Evolutionary conservation across 2,329 filamentous ascomycete species (phyloP).

Genomic region (Aspergillus alliaceus): DNA sequence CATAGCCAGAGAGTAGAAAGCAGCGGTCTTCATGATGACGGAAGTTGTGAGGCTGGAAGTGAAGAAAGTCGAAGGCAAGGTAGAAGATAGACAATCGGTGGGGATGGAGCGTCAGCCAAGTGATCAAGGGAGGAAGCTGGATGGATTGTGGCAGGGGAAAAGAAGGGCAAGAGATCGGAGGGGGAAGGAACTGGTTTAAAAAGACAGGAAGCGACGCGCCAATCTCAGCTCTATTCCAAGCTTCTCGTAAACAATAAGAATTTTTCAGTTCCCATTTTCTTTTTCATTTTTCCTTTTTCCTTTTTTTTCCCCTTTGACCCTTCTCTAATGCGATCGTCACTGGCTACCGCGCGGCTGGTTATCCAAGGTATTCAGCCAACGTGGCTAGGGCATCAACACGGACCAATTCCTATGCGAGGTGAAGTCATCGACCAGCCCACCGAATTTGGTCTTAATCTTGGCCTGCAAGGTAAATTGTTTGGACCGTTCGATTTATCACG

Average conservation of each 20-base stretch:
- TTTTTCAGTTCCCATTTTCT: constrained; percentile 5
- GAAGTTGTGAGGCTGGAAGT: not conserved
- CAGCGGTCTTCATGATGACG: constrained; percentile 35
- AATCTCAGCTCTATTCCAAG: constrained; percentile 1
- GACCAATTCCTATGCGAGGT: constrained; percentile 8
- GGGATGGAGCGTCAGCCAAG: not conserved
- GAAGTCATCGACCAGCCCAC: constrained; percentile 9
- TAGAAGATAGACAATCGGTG: not conserved
- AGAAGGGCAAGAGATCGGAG: not conserved
- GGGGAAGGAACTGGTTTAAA: constrained; percentile 5
- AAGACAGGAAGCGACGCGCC: constrained; percentile 1
- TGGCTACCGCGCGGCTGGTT: not conserved
- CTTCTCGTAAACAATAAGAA: not conserved
- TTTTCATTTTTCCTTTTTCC: constrained; percentile 5
- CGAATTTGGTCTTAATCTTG: not conserved
- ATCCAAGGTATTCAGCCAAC: constrained; percentile 22
- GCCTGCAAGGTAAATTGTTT: constrained; percentile 6
- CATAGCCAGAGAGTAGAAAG: constrained; percentile 30
- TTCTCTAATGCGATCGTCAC: constrained; percentile 8
- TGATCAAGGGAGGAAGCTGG: not conserved
- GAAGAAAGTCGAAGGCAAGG: constrained; percentile 2
- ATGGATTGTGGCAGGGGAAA: not conserved
- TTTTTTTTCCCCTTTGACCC: not conserved
- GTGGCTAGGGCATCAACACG: constrained; percentile 21
- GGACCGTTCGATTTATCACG: not conserved